Conservation (phyloP, 805 yeast genomes). For the Priceomyces medius region DNA sequence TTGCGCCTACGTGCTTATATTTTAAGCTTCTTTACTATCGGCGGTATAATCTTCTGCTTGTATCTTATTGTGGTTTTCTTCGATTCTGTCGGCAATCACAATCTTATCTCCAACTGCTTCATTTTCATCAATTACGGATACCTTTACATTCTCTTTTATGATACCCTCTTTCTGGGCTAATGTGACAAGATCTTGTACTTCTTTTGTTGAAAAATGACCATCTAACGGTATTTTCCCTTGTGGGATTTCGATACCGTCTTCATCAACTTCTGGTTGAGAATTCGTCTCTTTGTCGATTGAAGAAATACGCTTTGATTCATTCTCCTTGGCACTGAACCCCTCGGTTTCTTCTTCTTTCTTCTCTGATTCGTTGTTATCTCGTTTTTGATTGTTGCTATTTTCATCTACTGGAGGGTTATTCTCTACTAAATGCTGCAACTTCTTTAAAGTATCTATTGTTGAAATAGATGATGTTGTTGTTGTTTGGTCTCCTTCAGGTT, state of each 20-base stretch:
- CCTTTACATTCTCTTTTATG: constrained; percentile 22
- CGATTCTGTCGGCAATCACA: constrained; percentile 19
- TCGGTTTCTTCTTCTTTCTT: neutral
- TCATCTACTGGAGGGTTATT: constrained; percentile 14
- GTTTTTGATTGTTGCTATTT: neutral
- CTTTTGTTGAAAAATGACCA: constrained; percentile 39
- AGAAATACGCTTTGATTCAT: neutral
- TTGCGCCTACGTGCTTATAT: no score
- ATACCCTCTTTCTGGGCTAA: constrained; percentile 32
- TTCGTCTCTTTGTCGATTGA: constrained; percentile 5
- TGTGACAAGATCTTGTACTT: constrained; percentile 29
- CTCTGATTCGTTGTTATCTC: neutral
- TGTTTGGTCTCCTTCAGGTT: constrained; percentile 19
- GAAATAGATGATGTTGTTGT: constrained; percentile 10
- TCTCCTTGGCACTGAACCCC: constrained; percentile 1
- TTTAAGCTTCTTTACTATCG: no score
- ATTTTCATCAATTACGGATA: constrained; percentile 22
- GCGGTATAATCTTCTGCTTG: no score
- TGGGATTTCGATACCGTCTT: constrained; percentile 39
- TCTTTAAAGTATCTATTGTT: no score
- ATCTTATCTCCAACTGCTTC: constrained; percentile 30
- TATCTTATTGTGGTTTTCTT: neutral
- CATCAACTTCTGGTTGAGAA: constrained; percentile 18
- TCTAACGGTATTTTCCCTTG: constrained; percentile 39
- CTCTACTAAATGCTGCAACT: constrained; percentile 25